A percentile compares a stretch with the other conserved stretches of the same genome.
These are phyloP conservation scores for Aureobasidium sp. DNA, from an alignment of 2,329 filamentous ascomycete genomes.

Conservation along the genomic window DNA sequence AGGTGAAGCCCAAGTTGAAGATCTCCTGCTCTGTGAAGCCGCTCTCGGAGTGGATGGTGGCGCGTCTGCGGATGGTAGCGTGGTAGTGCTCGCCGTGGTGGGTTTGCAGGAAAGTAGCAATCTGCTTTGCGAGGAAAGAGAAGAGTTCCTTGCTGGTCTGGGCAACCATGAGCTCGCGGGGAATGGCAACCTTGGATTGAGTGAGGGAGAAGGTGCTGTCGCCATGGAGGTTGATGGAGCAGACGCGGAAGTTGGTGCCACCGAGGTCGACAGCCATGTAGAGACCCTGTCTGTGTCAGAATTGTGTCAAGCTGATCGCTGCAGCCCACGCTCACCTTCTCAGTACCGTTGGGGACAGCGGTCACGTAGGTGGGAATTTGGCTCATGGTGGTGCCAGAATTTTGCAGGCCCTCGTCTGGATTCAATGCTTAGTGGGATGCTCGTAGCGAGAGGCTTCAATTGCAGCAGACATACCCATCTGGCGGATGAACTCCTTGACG, in stretches of 20 bases:
- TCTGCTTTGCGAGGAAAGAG: conserved; percentile 83
- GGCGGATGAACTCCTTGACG: conserved; percentile 74
- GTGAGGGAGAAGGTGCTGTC: conserved; percentile 92
- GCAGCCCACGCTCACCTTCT: conserved; percentile 58
- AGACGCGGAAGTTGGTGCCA: conserved; percentile 96
- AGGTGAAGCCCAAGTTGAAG: conserved; percentile 96
- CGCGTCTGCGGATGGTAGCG: conserved; percentile 51
- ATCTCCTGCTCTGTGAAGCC: conserved; percentile 64
- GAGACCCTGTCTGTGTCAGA: conserved; percentile 54
- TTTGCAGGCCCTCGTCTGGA: conserved; percentile 69
- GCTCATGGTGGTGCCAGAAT: conserved; percentile 72
- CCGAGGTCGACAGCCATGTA: conserved; percentile 97
- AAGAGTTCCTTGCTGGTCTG: conserved; percentile 83
- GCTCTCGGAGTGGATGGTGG: conserved; percentile 50
- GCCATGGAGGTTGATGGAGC: conserved; percentile 86
- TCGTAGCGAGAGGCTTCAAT: not conserved
- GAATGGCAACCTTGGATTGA: conserved; percentile 86
- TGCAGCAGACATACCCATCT: conserved; percentile 59
- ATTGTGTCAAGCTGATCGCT: not conserved
- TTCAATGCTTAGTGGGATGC: conserved; percentile 15
- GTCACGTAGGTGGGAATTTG: conserved; percentile 98
- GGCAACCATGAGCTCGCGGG: conserved; percentile 80
- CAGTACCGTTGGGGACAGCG: conserved; percentile 88
- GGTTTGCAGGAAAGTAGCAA: conserved; percentile 75
- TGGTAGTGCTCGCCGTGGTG: conserved; percentile 86